These are phyloP conservation scores for Candolleomyces efflorescens DNA, from an alignment of 768 basidiomycete species.

Conservation along the genomic window DNA sequence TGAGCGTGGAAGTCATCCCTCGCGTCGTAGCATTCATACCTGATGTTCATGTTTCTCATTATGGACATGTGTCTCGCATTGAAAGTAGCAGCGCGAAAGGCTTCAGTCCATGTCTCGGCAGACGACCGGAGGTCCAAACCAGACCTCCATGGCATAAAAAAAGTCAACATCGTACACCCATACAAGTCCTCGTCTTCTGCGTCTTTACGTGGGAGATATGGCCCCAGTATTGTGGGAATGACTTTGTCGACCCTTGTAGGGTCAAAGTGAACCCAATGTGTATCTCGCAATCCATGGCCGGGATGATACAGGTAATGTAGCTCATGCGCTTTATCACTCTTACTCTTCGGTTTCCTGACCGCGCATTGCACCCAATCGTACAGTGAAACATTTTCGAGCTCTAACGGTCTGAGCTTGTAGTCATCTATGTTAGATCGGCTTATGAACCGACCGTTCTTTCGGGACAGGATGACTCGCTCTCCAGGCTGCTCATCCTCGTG, in stretches of 20 bases:
- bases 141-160: neutral
- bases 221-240: neutral
- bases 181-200: neutral
- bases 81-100: neutral
- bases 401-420: neutral
- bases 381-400: neutral
- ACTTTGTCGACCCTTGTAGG: too few relatives aligned
- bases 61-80: neutral
- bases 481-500: too few relatives aligned
- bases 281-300: neutral
- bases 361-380: conserved; percentile 1
- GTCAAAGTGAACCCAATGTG: too few relatives aligned
- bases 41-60: neutral
- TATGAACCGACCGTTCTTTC: neutral
- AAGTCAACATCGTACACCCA: neutral
- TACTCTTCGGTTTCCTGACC: neutral
- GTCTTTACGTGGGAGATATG: neutral
- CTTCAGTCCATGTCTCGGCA: neutral
- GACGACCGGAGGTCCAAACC: neutral
- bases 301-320: neutral
- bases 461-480: too few relatives aligned
- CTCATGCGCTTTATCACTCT: neutral
- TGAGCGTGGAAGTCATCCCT: neutral
- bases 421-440: neutral
- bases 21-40: conserved; percentile 3